A percentile compares a stretch with the other conserved stretches of the same genome.
Evolutionary conservation across 1,139 yeast species (phyloP).

Genomic region (Pichia sp.): DNA sequence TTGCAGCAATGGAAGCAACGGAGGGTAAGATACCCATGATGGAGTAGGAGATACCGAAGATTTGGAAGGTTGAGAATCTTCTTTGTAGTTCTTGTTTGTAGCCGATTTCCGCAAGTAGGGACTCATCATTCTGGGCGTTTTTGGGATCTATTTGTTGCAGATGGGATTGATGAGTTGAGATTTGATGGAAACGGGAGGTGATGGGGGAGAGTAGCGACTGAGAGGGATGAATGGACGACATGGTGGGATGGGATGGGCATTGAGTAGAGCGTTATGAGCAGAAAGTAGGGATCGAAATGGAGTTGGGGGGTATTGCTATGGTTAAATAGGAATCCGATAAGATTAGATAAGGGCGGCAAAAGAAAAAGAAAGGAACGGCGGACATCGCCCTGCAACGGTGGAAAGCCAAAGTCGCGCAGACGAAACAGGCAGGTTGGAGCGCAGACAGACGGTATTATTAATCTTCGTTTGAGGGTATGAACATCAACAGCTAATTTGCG

Average conservation of each 20-base stretch:
- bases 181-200: slow-evolving; percentile 14
- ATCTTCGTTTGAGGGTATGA: too few species aligned
- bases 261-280: too few species aligned
- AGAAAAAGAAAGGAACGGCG: too few species aligned
- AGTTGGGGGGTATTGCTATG: too few species aligned
- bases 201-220: slow-evolving; percentile 8
- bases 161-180: slow-evolving; percentile 17
- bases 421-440: too few species aligned
- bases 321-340: too few species aligned
- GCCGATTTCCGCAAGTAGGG: slow-evolving; percentile 42
- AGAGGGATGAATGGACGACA: slow-evolving; percentile 7
- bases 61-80: slow-evolving; percentile 43
- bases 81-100: slow-evolving; percentile 46
- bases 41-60: slow-evolving; percentile 47
- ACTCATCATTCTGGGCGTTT: slow-evolving; percentile 31
- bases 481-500: too few species aligned
- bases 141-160: slow-evolving; percentile 24
- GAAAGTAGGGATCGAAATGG: too few species aligned
- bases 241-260: not conserved
- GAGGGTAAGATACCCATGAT: slow-evolving; percentile 50
- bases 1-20: slow-evolving; percentile 35
- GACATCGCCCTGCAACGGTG: too few species aligned
- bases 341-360: too few species aligned
- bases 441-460: too few species aligned
- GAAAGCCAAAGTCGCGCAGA: too few species aligned